Base-by-base conservation (phyloP, 306 rosid genomes). In the Ziziphus jujuba region DNA sequence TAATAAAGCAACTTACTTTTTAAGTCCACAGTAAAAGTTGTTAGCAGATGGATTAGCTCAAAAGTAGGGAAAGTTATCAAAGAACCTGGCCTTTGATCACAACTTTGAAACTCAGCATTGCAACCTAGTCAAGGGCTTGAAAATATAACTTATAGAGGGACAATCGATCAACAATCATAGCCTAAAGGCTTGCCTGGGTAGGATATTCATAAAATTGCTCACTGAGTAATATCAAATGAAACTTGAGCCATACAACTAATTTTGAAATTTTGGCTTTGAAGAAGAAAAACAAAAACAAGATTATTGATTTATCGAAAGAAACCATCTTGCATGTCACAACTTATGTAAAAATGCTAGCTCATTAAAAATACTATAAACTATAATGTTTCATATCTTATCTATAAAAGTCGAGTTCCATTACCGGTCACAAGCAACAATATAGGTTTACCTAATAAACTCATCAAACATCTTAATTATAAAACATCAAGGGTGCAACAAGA, bases 391-490 rank as follows among this genome's bases (percentile, higher is more conserved):
- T 33, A 2, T 50, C 23, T 62, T 15, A 40, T n/a, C 53, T 24
- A 48, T 17, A 25, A 8, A n/a, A 14, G 5, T 64, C 34, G 50
- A 47, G 56, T 9, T 28, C 16, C 10, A 2, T 44, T 16, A 43
- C 19, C 45, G 34, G 45, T 40, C 25, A 47, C 40, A 63, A 65
- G 45, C 36, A 47, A 48, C 16, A 45, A 23, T 36, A 36, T 19
- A 40, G 17, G 55, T 50, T 49, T 20, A 24, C 20, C 25, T 33
- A 21, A 59, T 59, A 59, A 61, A 61, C 17, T 22, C 35, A 40
- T 43, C 53, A 9, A 61, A 40, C n/a, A 65, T 65, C 59, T 49
- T 2, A 51, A 65, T 65, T 34, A 50, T 28, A 51, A 25, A 19
- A 13, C 36, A 45, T 49, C n/a, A 6, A 20, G 11, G 28, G 12